These are phyloP conservation scores for Hibiscus tridactylites DNA, from an alignment of 345 rosid genomes.

Conservation along the genomic window DNA sequence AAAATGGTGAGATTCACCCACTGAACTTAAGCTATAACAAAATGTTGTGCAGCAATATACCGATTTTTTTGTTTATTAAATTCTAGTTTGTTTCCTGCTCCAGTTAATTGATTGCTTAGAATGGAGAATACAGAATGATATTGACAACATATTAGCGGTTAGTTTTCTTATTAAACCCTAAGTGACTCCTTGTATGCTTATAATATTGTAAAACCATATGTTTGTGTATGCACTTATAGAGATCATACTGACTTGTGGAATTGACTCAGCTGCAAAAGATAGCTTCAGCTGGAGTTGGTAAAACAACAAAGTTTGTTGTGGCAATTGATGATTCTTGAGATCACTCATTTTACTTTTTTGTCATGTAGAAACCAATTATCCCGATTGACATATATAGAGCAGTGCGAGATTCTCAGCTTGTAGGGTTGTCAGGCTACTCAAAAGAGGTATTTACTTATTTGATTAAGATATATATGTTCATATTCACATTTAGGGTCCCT, in stretches of 20 bases:
- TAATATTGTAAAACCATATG: background rate
- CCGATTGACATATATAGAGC: slow-evolving; percentile 75
- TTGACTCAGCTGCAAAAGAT: background rate
- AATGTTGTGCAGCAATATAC: background rate
- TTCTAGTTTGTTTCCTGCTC: slow-evolving; percentile 24
- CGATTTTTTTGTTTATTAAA: background rate
- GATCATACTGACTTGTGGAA: background rate
- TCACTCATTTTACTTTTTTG: background rate
- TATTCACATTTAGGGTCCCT: background rate
- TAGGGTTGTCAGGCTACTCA: slow-evolving; percentile 87
- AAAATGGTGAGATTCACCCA: slow-evolving; percentile 57
- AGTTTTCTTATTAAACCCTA: slow-evolving; percentile 13
- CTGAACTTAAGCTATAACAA: background rate
- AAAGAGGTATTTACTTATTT: slow-evolving; percentile 55
- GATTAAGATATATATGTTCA: slow-evolving; percentile 7
- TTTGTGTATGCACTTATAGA: background rate
- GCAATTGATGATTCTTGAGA: background rate
- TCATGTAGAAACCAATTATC: slow-evolving; percentile 69
- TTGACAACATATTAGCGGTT: slow-evolving; percentile 66
- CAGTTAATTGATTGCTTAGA: slow-evolving; percentile 73
- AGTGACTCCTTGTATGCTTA: background rate
- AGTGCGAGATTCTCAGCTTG: slow-evolving; percentile 83
- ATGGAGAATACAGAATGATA: slow-evolving; percentile 84
- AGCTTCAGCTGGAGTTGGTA: background rate
- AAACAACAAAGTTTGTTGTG: slow-evolving; percentile 5